Base-by-base conservation (phyloP, 2,329 filamentous ascomycete species). In the Claviceps sp. region DNA sequence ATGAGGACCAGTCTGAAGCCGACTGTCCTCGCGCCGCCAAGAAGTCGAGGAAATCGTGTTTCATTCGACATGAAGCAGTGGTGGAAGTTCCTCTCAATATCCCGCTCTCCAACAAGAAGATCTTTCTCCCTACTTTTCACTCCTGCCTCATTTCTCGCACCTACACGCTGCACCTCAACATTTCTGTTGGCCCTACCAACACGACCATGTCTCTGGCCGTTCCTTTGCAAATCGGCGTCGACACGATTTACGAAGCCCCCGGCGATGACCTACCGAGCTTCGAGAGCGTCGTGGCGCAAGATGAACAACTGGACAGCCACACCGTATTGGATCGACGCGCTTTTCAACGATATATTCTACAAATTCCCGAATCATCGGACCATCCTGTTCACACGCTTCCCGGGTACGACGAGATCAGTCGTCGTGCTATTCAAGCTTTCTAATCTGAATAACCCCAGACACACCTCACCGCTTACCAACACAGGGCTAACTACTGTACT, bases 41-140 rank as follows among this genome's bases (percentile, higher is more conserved):
- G 38, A 65, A 60, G 52, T 54, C 57, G 49, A 43, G 58, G 13
- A 59, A 58, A 36, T 55, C 62, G n/a, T 61, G 65, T 13, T 63
- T 64, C 1, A 54, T 71, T 55, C 63, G 61, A 54, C 68, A 77
- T 59, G 64, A 66, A 1, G 62, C 75, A 0, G 62, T 62, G 4
- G 55, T 80, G 9, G 63, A 69, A 43, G 60, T 81, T 1, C 76
- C 77, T 1, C 65, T 81, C 53, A 60, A 63, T 16, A 61, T 80
- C 36, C 74, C 76, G 4, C 61, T 65, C 8, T 60, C 64, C 29
- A 72, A 70, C 62, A 73, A 69, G 59, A 76, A 73, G 61, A 66
- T 71, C 8, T 77, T 79, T 56, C 55, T 80, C 22, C 78, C 78
- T 0, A 76, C 75, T 5, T 81, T 80, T 59, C 75, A 80, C 65